phyloP scores from a whole-genome alignment of 495 filamentous ascomycete species.

The Hypoxylon trugodes region DNA sequence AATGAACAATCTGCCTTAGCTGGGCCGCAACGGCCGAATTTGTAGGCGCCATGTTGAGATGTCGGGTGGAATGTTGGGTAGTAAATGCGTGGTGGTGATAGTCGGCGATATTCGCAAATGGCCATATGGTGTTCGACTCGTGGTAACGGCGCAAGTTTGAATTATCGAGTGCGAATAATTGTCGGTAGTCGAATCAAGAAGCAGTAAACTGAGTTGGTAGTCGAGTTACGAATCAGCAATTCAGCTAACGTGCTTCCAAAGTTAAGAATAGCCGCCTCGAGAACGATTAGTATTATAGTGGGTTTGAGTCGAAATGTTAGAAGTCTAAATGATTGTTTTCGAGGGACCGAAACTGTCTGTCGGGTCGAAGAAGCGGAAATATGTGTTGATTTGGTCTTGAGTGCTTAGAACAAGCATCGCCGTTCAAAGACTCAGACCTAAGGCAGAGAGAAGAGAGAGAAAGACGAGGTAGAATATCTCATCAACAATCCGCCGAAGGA shows the following conservation, averaged over 20 bases:
- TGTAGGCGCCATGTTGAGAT: conserved; percentile 73
- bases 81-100: background rate
- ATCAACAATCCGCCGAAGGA: conserved; percentile 13
- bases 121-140: conserved; percentile 41
- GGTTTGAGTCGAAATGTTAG: conserved; percentile 8
- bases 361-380: conserved; percentile 26
- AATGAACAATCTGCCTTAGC: conserved; percentile 85
- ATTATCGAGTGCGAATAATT: conserved; percentile 2
- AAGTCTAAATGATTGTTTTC: conserved; percentile 2
- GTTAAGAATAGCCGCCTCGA: conserved; percentile 2
- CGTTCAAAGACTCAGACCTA: conserved; percentile 11
- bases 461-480: conserved; percentile 9
- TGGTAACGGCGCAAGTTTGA: conserved; percentile 20
- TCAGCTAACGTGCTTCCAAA: background rate
- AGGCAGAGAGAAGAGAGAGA: background rate
- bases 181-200: background rate
- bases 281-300: conserved; percentile 17
- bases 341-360: background rate
- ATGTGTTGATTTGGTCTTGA: conserved; percentile 15
- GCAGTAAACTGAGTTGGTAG: background rate
- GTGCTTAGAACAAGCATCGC: conserved; percentile 35
- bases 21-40: conserved; percentile 73
- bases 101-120: conserved; percentile 29
- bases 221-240: background rate
- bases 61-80: conserved; percentile 11